These are phyloP conservation scores for Phoenix dactylifera DNA, from an alignment of 176 grass and related monocot genomes.

Conservation along the genomic window DNA sequence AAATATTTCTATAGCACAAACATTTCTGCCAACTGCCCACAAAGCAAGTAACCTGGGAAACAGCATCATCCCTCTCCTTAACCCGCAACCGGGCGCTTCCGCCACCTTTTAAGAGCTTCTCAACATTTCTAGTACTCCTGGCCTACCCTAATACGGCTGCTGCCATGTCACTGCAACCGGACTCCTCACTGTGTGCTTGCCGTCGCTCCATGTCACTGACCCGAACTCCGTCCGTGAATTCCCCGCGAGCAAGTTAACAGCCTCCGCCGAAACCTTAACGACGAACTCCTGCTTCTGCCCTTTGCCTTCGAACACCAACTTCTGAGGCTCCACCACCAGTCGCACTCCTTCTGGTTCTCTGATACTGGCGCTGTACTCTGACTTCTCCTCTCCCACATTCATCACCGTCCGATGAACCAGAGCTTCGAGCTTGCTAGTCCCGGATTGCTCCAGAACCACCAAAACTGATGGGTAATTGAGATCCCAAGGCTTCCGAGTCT, in stretches of 20 bases:
- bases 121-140: no score
- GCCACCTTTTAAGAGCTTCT: no score
- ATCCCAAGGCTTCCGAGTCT: background rate
- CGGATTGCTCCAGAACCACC: background rate
- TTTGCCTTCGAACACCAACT: slow-evolving; percentile 1
- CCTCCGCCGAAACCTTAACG: slow-evolving; percentile 1
- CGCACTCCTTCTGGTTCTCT: background rate
- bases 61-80: no score
- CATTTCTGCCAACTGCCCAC: no score
- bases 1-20: no score
- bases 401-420: background rate
- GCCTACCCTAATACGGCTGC: background rate
- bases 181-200: slow-evolving; percentile 8
- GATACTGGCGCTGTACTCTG: background rate
- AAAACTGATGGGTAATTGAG: slow-evolving; percentile 18
- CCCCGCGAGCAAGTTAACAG: background rate
- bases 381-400: background rate
- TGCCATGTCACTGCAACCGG: slow-evolving; percentile 5
- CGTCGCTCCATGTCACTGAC: slow-evolving; percentile 1
- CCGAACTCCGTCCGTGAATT: slow-evolving; percentile 6
- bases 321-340: slow-evolving; percentile 7
- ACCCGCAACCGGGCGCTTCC: no score
- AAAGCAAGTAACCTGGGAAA: no score
- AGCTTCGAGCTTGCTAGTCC: background rate
- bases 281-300: slow-evolving; percentile 2